A percentile compares a stretch with the other conserved stretches of the same genome.
Conservation (phyloP, 2,329 filamentous ascomycete genomes). For the Pseudogymnoascus sp. region DNA sequence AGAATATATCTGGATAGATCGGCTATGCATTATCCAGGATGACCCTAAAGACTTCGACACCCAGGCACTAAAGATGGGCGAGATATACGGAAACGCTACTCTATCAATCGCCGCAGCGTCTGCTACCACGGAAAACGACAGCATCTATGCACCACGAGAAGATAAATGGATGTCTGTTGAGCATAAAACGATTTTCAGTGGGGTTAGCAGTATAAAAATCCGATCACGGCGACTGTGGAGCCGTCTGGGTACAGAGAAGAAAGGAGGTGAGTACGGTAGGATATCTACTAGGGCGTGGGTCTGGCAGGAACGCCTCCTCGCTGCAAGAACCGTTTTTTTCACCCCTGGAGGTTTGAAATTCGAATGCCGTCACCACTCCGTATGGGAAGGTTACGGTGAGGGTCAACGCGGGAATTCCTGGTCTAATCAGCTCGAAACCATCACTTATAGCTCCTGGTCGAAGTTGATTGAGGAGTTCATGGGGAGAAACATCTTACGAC, state of each 20-base stretch:
- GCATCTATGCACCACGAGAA: too few species aligned
- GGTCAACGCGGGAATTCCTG: background rate
- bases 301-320: background rate
- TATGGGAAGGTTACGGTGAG: background rate
- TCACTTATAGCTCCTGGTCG: background rate
- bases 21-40: background rate
- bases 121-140: background rate
- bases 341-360: background rate
- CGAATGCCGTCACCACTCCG: background rate
- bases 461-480: background rate
- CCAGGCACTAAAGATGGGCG: slow-evolving; percentile 12
- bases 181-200: background rate
- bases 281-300: background rate
- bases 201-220: background rate
- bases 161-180: too few species aligned
- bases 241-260: background rate
- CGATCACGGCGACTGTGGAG: background rate
- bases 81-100: slow-evolving; percentile 12
- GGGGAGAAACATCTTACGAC: background rate
- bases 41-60: slow-evolving; percentile 7
- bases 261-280: background rate
- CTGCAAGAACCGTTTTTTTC: background rate
- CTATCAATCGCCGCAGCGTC: slow-evolving; percentile 13
- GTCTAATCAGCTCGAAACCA: background rate
- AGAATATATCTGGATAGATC: background rate